These are phyloP conservation scores for Epichloe gansuensis DNA, from an alignment of 2,329 filamentous ascomycete genomes.

Conservation along the genomic window DNA sequence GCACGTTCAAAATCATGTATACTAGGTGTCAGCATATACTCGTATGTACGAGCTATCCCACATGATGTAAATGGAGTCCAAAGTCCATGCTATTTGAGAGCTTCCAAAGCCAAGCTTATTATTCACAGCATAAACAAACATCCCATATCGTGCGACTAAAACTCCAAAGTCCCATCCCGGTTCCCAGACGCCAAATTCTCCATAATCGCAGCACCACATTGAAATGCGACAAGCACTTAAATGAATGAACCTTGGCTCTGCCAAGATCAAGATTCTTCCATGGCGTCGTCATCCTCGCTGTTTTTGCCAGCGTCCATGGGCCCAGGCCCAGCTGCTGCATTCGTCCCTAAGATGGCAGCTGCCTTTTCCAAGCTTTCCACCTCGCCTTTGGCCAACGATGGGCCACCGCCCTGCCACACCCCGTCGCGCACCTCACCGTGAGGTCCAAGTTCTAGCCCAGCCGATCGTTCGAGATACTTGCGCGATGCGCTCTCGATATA, in stretches of 20 bases:
- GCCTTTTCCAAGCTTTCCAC: constrained; percentile 44
- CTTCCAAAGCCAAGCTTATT: too few relatives aligned
- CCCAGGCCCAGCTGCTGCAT: constrained; percentile 1
- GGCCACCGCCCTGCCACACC: constrained; percentile 46
- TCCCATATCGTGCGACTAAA: too few relatives aligned
- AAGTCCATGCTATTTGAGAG: too few relatives aligned
- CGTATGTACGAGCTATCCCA: too few relatives aligned
- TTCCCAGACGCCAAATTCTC: neutral
- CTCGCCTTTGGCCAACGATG: constrained; percentile 36
- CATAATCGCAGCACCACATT: too few relatives aligned
- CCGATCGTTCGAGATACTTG: constrained; percentile 58
- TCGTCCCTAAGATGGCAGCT: constrained; percentile 29
- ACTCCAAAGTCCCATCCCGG: too few relatives aligned
- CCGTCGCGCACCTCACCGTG: constrained; percentile 51
- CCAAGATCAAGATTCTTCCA: constrained; percentile 17
- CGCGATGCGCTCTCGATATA: constrained; percentile 75
- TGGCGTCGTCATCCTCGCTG: constrained; percentile 11
- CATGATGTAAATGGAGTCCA: too few relatives aligned
- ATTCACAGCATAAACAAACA: too few relatives aligned
- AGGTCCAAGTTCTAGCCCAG: constrained; percentile 51
- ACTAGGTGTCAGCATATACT: too few relatives aligned
- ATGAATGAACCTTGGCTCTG: too few relatives aligned
- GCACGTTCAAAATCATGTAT: too few relatives aligned
- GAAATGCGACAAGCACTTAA: too few relatives aligned
- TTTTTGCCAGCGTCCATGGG: neutral